A percentile compares a stretch with the other conserved stretches of the same genome.
These are phyloP conservation scores for Sanguinoderma infundibulare DNA, from an alignment of 1,284 basidiomycete genomes.

Conservation along the genomic window DNA sequence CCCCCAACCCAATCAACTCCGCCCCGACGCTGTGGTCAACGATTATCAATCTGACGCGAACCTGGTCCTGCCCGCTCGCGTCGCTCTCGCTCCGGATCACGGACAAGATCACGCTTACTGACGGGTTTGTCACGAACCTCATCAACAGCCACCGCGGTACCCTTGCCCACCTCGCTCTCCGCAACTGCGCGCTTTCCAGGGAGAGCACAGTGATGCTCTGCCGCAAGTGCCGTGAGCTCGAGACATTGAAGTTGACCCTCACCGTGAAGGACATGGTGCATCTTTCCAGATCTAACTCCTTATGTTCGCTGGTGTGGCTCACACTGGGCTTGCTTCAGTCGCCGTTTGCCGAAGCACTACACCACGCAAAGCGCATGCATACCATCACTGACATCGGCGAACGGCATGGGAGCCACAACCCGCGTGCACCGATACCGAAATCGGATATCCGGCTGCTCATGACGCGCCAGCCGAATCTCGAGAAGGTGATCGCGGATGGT, in stretches of 20 bases:
- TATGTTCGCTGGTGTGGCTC: not conserved
- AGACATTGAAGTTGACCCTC: conserved; percentile 54
- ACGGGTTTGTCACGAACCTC: conserved; percentile 47
- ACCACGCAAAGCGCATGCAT: conserved; percentile 44
- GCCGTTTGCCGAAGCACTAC: conserved; percentile 38
- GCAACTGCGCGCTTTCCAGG: conserved; percentile 48
- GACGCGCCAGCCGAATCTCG: conserved; percentile 43
- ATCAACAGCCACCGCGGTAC: conserved; percentile 47
- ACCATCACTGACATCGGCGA: conserved; percentile 54
- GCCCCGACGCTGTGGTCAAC: conserved; percentile 41
- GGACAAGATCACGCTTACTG: conserved; percentile 44
- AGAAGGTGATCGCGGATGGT: conserved; percentile 54
- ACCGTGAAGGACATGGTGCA: conserved; percentile 57
- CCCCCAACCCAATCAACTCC: conserved; percentile 31
- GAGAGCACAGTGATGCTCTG: conserved; percentile 48
- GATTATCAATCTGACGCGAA: conserved; percentile 39
- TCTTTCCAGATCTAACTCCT: conserved; percentile 6
- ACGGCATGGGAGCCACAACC: conserved; percentile 47
- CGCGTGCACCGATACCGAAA: conserved; percentile 43
- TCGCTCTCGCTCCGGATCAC: conserved; percentile 57
- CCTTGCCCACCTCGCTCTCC: conserved; percentile 49
- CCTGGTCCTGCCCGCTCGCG: conserved; percentile 44
- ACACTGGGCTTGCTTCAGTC: conserved; percentile 21
- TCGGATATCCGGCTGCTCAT: conserved; percentile 50
- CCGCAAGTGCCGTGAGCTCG: conserved; percentile 47